Evolutionary conservation across 345 rosid genomes (phyloP), one percentile per base, ranked within the genome.

Genomic region (Acer saccharum): DNA sequence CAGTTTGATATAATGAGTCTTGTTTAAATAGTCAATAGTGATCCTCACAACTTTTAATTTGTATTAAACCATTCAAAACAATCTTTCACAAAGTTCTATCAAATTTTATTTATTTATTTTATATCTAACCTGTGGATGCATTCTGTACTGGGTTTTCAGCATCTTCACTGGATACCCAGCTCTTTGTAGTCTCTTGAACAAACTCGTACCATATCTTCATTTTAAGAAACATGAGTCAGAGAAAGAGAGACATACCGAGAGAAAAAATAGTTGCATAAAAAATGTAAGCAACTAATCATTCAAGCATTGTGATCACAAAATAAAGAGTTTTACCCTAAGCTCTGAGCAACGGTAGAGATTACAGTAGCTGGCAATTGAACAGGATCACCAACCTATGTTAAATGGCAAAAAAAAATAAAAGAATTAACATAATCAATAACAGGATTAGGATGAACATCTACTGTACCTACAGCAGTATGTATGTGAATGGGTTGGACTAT

Each of bases 301-400:
- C 23, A 76, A 54, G 17, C 41, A 73, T 46, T 48, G 29, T 14
- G 60, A 65, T 79, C 21, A 71, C 2, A 17, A 66, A 72, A 13
- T 17, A n/a, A 6, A 76, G 69, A 62, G 64, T 72, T 63, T 81
- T 88, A 96, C 99, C 99, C 97, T 64, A 83, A 77, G 77, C 88
- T 86, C 80, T 81, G 89, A 77, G 99, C 98, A 76, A 83, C 67
- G 20, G 93, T 79, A 78, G 99, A 96, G 82, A 96, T 96, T 17
- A 96, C 99, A 74, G 99, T 94, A 79, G 97, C 99, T 65, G 99
- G 97, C 69, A 96, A 87, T 86, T 96, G 99, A 82, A 91, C 93
- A 0, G 99, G 97, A 87, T 96, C 97, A 44, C 98, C 98, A 25
- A 96, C 97, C 99, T 94, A 78, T 78, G 80, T 67, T 48, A 66